Base-by-base conservation (phyloP, 192 early-diverging fungal species). In the Obelidium mucronatum region DNA sequence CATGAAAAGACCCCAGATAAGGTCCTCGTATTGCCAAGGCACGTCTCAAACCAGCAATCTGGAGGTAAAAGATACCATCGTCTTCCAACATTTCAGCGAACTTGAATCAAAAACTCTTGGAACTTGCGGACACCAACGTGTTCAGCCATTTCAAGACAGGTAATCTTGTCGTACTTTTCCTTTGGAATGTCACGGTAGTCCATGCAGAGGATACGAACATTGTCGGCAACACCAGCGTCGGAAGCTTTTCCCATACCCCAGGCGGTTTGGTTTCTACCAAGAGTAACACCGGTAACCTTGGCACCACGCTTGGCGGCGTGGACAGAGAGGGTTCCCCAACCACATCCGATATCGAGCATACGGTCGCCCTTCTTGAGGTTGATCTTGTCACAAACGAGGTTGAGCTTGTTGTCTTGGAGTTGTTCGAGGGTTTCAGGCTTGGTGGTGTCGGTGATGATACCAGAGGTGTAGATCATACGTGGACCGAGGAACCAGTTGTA, bases 91-190 rank as follows among this genome's bases (percentile, higher is more conserved):
- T 90, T 44, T 97, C 95, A n/a, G 78, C 91, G 88, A 73, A 99
- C 94, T 85, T 99, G 95, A 33, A 85, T 78, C 79, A 99, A 84
- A 82, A 97, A 99, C 64, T 91, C 89, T 56, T 91, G 88, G 77
- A 86, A 99, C 78, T 92, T 90, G 80, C 93, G 89, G 69, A 99
- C 88, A 74, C 97, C 97, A 40, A 99, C 97, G 83, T 99, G 97
- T 87, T 99, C 97, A 76, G 97, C 95, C 97, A 99, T 99, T 80
- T 98, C 97, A 68, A 99, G 90, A 81, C 96, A 97, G 40, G 95
- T 94, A 79, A 99, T 97, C 84, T 95, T 94, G 90, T 99, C 86
- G 88, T 90, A 99, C 81, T 95, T 96, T 73, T 93, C 86, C 76
- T 86, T 84, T 40, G 97, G 95, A 73, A 97, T 97, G 80, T 99